Conservation (phyloP, 1,284 basidiomycete genomes). For the Cryptococcus amylolentus region DNA sequence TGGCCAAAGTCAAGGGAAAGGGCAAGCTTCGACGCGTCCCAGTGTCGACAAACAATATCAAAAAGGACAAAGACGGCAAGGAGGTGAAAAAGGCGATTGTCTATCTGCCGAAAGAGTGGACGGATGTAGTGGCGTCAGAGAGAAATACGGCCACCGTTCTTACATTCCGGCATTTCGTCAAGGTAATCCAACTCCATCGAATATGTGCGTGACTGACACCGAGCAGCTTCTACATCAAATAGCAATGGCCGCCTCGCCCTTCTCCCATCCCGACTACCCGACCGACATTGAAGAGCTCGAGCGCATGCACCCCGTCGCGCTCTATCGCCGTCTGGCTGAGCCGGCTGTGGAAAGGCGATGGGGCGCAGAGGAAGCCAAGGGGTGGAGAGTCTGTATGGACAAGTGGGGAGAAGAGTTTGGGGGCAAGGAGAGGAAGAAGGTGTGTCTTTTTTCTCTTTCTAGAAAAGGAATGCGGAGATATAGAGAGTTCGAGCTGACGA, state of each 20-base stretch:
- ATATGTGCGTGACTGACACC: neutral
- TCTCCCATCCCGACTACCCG: conserved; percentile 43
- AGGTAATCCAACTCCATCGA: conserved; percentile 26
- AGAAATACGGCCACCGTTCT: conserved; percentile 48
- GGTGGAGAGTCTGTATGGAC: conserved; percentile 49
- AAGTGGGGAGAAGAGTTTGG: conserved; percentile 49
- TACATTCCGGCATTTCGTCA: conserved; percentile 49
- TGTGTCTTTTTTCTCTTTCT: conserved; percentile 15
- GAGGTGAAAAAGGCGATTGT: conserved; percentile 19
- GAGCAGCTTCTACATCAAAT: conserved; percentile 44
- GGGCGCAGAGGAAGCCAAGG: conserved; percentile 19
- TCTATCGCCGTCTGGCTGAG: conserved; percentile 47
- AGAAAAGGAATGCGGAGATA: too few relatives aligned
- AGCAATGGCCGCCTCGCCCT: conserved; percentile 44
- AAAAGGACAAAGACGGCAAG: conserved; percentile 1
- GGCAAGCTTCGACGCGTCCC: conserved; percentile 25
- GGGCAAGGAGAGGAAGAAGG: conserved; percentile 44
- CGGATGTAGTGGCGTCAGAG: conserved; percentile 36
- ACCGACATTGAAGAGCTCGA: conserved; percentile 42
- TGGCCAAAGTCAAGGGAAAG: conserved; percentile 30
- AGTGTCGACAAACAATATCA: conserved; percentile 7
- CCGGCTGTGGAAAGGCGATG: conserved; percentile 29
- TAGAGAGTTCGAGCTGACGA: too few relatives aligned
- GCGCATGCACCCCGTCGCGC: conserved; percentile 44
- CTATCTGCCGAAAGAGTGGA: conserved; percentile 45